Base-by-base conservation (phyloP, 2,329 filamentous ascomycete species). In the Fusarium sp. region DNA sequence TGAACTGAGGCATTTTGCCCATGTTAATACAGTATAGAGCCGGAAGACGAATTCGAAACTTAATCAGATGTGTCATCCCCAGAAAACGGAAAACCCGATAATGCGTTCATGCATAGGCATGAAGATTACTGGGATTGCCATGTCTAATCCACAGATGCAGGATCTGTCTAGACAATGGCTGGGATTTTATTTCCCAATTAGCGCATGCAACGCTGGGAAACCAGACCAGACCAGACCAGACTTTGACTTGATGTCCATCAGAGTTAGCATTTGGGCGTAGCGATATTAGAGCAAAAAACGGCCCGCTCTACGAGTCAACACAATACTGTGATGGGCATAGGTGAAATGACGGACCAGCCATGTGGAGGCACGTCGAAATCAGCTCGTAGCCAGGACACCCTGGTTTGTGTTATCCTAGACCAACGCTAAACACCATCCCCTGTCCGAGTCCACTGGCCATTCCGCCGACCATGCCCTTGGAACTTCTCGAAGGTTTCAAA, bases 401-500 rank as follows among this genome's bases (percentile, higher is more conserved):
- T 57, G 53, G 32, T 48, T 48, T 37, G 41, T 59, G 37, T 42
- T 22, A 56, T 48, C 57, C 67, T 57, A 57, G 53, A 51, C 61
- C 66, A 70, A 57, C 67, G 69, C 62, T 73, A 73, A 66, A 51
- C 59, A 42, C 44, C 42, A 16, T 46, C 61, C 74, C 74, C 62
- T 75, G 74, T 59, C 59, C 37, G 53, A 22, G 54, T 51, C 60
- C 61, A 73, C 61, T 72, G 64, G 57, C 48, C 64, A 73, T 76
- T 76, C 74, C 72, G 69, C 74, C 69, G 74, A 76, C 74, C 74
- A 76, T 76, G 72, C 69, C 74, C 74, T 72, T 76, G 74, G 74
- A 73, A 72, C 72, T 76, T 76, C 74, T 73, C 69, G 74, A 76
- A 76, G 74, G 74, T 75, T 76, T 76, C 72, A 74, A 62, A 67